Evolutionary conservation across 1,139 yeast genomes (phyloP), one percentile per base, ranked within the genome.

Genomic region (Lodderomyces beijingensis): DNA sequence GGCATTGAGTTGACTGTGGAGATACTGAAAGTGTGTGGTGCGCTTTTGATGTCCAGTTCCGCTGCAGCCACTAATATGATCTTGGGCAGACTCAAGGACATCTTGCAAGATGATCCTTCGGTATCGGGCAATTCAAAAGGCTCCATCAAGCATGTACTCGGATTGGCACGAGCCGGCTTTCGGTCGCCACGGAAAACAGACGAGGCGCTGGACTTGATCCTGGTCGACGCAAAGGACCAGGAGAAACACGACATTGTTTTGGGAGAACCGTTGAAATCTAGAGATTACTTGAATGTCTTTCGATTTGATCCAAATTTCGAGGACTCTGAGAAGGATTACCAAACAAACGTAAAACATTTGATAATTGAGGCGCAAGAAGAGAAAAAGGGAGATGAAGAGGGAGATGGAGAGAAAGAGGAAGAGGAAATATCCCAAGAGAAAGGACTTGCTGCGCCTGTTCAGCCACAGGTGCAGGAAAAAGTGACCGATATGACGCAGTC

Each of bases 401-500:
- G 15, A 5, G 28, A 24, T 18, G 27, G 11, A 9, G 46, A 46
- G n/a, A n/a, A n/a, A n/a, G 40, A 49, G 37, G 30, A n/a, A 12
- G 45, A 46, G 11, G 40, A 50, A 37, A 43, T 45, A 23, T 7
- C 10, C 10, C 25, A 19, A 19, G 37, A 47, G 36, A 42, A 46
- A 27, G 21, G 21, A 10, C 33, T 34, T 21, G 39, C 27, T 4
- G 35, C 30, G 9, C 39, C 35, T 13, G 39, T 34, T 14, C 17
- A 21, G 16, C 34, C 31, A 11, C 43, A 36, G 17, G 33, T 34
- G 12, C 43, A 36, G 17, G 33, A 34, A 23, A 23, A 23, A 9
- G 44, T 51, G 5, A 38, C 68, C 25, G 96, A 89, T 53, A 63
- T 83, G 69, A 82, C 96, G 0, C 82, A 81, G 35, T 59, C 78